A percentile compares a stretch with the other conserved stretches of the same genome.
phyloP scores from a whole-genome alignment of 2,329 filamentous ascomycete species.

The Penicillium sp. region DNA sequence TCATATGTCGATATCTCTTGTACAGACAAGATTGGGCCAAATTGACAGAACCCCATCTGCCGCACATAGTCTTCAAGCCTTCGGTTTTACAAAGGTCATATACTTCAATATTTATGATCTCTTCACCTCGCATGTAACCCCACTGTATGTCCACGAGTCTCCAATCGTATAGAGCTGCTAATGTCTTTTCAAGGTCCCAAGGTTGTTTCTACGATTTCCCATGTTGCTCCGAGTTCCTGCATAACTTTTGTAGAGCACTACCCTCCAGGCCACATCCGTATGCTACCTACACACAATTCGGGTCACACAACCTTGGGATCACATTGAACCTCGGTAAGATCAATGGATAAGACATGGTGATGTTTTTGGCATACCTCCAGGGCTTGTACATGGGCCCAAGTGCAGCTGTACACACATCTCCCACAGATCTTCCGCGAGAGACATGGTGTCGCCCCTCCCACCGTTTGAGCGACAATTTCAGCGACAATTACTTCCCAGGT shows the following conservation, averaged over 20 bases:
- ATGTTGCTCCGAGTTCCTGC: neutral
- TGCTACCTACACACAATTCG: neutral
- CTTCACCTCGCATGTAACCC: conserved; percentile 7
- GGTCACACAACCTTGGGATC: neutral
- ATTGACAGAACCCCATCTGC: conserved; percentile 3
- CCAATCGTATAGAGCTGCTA: neutral
- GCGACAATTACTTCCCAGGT: neutral
- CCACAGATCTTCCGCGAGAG: too few relatives aligned
- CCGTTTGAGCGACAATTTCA: neutral
- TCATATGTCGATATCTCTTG: conserved; percentile 4
- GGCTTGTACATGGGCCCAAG: neutral
- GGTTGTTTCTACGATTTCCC: too few relatives aligned
- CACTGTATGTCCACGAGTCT: neutral
- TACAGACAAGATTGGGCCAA: conserved; percentile 13
- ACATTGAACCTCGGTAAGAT: conserved; percentile 4
- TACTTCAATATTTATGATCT: neutral
- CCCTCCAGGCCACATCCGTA: neutral
- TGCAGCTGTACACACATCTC: neutral
- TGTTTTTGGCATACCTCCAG: too few relatives aligned
- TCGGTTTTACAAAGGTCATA: neutral
- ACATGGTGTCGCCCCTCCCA: neutral
- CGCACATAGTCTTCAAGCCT: conserved; percentile 6
- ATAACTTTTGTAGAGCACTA: neutral
- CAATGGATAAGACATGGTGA: neutral
- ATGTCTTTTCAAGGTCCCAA: neutral